A percentile compares a stretch with the other conserved stretches of the same genome.
Conservation (phyloP, 2,329 filamentous ascomycete species). For the Thermothelomyces thermophilus region DNA sequence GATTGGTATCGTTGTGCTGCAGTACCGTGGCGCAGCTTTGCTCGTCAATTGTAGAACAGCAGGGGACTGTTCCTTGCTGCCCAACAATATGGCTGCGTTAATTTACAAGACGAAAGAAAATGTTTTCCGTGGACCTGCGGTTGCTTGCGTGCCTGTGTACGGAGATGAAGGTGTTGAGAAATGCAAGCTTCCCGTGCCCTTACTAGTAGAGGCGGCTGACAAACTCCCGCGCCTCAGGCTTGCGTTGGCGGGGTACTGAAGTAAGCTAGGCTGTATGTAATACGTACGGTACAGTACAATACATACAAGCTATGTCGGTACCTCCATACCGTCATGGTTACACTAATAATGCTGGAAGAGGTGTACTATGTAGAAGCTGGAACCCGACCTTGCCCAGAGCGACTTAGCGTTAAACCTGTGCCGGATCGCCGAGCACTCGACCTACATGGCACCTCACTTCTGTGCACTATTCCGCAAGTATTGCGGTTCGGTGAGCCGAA, state of each 20-base stretch:
- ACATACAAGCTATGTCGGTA: too few species aligned
- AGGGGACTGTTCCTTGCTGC: not conserved
- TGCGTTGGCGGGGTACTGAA: conserved; percentile 1
- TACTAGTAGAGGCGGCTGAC: conserved; percentile 5
- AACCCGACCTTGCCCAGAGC: too few species aligned
- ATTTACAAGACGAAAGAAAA: not conserved
- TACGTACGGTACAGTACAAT: too few species aligned
- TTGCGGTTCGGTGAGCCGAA: too few species aligned
- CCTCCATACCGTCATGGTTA: too few species aligned
- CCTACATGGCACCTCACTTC: too few species aligned
- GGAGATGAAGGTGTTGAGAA: not conserved
- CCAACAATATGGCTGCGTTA: not conserved
- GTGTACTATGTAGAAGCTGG: too few species aligned
- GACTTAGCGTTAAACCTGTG: too few species aligned
- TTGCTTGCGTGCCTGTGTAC: not conserved
- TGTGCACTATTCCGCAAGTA: too few species aligned
- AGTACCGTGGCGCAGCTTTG: not conserved
- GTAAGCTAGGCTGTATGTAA: too few species aligned
- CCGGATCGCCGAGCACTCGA: too few species aligned
- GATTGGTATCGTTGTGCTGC: conserved; percentile 2
- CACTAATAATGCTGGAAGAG: too few species aligned
- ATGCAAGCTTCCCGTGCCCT: not conserved
- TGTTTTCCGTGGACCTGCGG: not conserved
- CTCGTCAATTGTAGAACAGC: conserved; percentile 1
- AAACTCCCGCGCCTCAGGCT: not conserved